Evolutionary conservation across 2,329 filamentous ascomycete genomes (phyloP).

Genomic region (Akanthomyces lecanii): DNA sequence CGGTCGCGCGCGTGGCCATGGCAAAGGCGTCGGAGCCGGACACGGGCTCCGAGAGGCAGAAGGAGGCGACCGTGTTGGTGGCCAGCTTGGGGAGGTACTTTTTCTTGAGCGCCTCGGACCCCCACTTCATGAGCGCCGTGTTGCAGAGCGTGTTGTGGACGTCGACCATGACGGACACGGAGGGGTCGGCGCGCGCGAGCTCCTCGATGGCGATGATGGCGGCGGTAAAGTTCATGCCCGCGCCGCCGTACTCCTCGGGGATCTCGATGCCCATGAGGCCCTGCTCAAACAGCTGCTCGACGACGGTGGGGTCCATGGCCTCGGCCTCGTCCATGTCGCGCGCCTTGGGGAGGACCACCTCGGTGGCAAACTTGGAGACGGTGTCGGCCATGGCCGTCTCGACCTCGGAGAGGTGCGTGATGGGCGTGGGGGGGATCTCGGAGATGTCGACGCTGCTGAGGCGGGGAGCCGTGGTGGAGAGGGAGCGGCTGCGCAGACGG

Average conservation of each 20-base stretch:
- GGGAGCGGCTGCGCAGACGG: slow-evolving; percentile 38
- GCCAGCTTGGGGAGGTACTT: slow-evolving; percentile 87
- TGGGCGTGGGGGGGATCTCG: slow-evolving; percentile 82
- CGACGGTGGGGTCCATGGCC: slow-evolving; percentile 79
- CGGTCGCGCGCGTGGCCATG: slow-evolving; percentile 81
- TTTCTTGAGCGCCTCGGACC: slow-evolving; percentile 70
- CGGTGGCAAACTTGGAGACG: slow-evolving; percentile 85
- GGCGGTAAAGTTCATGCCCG: slow-evolving; percentile 97
- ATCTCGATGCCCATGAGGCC: slow-evolving; percentile 97
- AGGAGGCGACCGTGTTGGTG: slow-evolving; percentile 84
- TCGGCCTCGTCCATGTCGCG: slow-evolving; percentile 98
- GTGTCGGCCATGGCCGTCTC: slow-evolving; percentile 85
- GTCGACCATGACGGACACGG: slow-evolving; percentile 90
- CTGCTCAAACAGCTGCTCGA: slow-evolving; percentile 95
- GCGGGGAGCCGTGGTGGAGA: slow-evolving; percentile 57
- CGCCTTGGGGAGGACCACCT: slow-evolving; percentile 83
- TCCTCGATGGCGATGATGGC: slow-evolving; percentile 97
- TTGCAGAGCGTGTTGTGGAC: slow-evolving; percentile 98
- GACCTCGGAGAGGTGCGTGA: slow-evolving; percentile 86
- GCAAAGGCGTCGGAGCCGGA: slow-evolving; percentile 97
- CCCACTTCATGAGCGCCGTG: slow-evolving; percentile 85
- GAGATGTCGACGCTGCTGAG: slow-evolving; percentile 55
- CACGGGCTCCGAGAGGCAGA: slow-evolving; percentile 87
- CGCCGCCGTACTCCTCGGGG: slow-evolving; percentile 92
- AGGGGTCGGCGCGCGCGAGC: slow-evolving; percentile 87